Evolutionary conservation across 225 moss, liverwort and hornwort species (phyloP).

Genomic region (Lunularia cruciata): DNA sequence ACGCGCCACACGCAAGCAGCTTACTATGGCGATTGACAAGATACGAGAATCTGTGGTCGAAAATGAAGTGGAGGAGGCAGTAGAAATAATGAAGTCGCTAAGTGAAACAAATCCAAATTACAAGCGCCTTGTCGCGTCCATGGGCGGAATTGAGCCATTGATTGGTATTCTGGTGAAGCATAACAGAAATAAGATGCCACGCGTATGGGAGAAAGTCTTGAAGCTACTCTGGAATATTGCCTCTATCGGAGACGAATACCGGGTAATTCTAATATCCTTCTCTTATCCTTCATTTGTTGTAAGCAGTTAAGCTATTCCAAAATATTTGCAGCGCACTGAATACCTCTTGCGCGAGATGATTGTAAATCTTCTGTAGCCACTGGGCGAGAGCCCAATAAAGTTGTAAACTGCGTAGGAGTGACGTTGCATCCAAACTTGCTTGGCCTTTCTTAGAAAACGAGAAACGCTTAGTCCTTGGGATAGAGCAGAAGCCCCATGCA

Average conservation of each 20-base stretch:
- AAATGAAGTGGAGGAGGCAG: conserved; percentile 36
- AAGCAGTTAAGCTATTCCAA: no score
- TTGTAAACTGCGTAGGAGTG: no score
- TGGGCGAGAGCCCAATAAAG: no score
- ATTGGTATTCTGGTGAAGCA: conserved; percentile 46
- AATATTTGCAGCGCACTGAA: no score
- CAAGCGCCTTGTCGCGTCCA: conserved; percentile 39
- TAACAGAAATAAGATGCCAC: conserved; percentile 34
- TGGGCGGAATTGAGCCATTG: conserved; percentile 49
- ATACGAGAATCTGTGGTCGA: conserved; percentile 24
- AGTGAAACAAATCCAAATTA: conserved; percentile 51
- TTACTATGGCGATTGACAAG: conserved; percentile 43
- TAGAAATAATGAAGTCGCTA: conserved; percentile 43
- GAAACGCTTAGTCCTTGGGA: no score
- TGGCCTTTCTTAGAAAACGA: no score
- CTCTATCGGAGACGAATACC: conserved; percentile 43
- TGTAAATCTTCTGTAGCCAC: no score
- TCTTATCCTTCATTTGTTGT: not conserved
- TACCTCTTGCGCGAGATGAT: no score
- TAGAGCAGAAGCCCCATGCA: no score
- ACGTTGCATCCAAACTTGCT: no score
- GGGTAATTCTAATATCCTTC: conserved; percentile 28
- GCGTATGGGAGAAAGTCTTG: conserved; percentile 44
- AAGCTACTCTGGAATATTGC: conserved; percentile 41
- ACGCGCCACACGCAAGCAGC: conserved; percentile 33